Evolutionary conservation across 106 monocot genomes (phyloP), one percentile per base, ranked within the genome.

Genomic region (Ottelia alismoides): DNA sequence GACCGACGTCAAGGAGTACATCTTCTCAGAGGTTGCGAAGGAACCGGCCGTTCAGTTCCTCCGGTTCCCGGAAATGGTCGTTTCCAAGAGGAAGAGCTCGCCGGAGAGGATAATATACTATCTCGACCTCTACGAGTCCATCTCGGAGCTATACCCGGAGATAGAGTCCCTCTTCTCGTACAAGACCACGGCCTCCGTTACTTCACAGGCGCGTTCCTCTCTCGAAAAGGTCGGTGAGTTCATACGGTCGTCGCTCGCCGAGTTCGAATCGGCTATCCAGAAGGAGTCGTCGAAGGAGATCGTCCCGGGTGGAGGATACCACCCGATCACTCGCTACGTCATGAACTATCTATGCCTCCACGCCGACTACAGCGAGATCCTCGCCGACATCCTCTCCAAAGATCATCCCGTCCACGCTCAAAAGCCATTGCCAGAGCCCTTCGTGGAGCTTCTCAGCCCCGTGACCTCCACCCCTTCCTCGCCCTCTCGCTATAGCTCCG

Each of bases 291-390:
- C 76, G 22, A 80, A 61, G 22, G 7, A 45, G 1, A 20, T 29
- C 21, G 28, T 72, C 11, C 60, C 80, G 27, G 69, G 77, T 21
- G 74, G 80, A 22, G 71, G 65, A 2, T 14, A 59, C 28, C 89
- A 84, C 56, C 74, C 77, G 1, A 51, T 90, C 25, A 75, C 69
- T 16, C 58, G 72, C 2, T 70, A 84, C 69, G 77, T 60, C 9
- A 84, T 74, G 80, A 84, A 84, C 68, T 80, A 77, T 63, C 18
- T 90, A 30, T 22, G 26, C 28, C 53, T 67, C 44, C 73, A 84
- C 49, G 66, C 77, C 45, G 84, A 84, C 30, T 80, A 90, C 67
- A 46, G 62, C 17, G 24, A 32, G 1, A 10, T 49, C 4, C 65
- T 84, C 26, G 30, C 28, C 18, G 75, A 78, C n/a, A 71, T 82